A percentile compares a stretch with the other conserved stretches of the same genome.
Conservation (phyloP, 345 rosid genomes). For the Syzygium jambos region DNA sequence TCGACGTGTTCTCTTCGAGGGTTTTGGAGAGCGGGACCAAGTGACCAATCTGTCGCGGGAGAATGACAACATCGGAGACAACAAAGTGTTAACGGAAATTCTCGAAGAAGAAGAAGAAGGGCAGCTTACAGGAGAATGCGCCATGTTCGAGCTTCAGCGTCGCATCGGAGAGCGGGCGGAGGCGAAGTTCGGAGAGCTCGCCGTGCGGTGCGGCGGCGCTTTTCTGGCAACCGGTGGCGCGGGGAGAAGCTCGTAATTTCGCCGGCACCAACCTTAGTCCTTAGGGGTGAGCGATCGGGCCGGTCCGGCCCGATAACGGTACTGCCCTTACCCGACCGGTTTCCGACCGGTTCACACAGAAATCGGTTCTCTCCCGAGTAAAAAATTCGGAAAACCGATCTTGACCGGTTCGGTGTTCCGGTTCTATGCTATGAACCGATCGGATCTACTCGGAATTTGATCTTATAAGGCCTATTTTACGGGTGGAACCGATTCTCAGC, state of each 20-base stretch:
- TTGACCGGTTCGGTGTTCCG: not conserved
- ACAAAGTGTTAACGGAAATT: not conserved
- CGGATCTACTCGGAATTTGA: not conserved
- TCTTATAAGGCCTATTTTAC: not conserved
- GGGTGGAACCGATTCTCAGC: not conserved
- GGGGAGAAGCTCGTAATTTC: not conserved
- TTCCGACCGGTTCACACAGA: not conserved
- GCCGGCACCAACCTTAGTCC: not conserved
- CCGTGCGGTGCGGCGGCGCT: not conserved
- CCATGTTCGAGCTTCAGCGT: not conserved
- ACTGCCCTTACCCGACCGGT: not conserved
- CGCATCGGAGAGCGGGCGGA: not conserved
- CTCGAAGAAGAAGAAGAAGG: not conserved
- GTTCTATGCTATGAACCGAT: not conserved
- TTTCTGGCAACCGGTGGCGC: not conserved
- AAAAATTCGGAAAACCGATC: not conserved
- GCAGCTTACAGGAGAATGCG: not conserved
- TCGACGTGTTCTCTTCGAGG: constrained; percentile 44
- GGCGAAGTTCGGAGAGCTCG: not conserved
- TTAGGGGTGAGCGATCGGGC: not conserved
- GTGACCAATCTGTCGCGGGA: constrained; percentile 24
- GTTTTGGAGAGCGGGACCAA: constrained; percentile 50
- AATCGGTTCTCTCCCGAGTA: not conserved
- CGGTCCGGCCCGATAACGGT: not conserved
- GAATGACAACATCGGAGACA: not conserved